These are phyloP conservation scores for Penicillium riverlandense DNA, from an alignment of 495 filamentous ascomycete genomes.

Conservation along the genomic window DNA sequence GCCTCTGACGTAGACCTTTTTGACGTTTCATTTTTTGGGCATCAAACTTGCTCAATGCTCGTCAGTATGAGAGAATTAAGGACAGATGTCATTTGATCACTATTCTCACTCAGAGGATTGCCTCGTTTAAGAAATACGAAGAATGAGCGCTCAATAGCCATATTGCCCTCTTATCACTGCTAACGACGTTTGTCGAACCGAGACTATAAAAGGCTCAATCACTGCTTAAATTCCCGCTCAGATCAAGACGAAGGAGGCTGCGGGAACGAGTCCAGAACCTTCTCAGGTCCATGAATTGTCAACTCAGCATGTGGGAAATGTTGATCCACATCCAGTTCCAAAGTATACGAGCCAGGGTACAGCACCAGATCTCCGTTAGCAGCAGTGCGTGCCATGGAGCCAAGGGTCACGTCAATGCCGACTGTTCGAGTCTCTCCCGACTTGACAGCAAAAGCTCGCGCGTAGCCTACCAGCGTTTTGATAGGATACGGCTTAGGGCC, in stretches of 20 bases:
- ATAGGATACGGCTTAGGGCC: slow-evolving; percentile 51
- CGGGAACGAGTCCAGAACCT: background rate
- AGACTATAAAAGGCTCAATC: too few relatives aligned
- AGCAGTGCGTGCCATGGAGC: slow-evolving; percentile 45
- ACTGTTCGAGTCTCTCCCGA: slow-evolving; percentile 24
- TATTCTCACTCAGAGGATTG: too few relatives aligned
- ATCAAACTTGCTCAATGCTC: too few relatives aligned
- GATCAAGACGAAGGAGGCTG: background rate
- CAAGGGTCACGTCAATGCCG: slow-evolving; percentile 41
- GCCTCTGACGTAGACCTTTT: too few relatives aligned
- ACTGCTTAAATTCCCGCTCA: too few relatives aligned
- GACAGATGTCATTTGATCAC: too few relatives aligned
- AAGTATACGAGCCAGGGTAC: slow-evolving; percentile 49
- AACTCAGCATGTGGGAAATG: background rate
- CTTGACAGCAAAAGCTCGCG: slow-evolving; percentile 34
- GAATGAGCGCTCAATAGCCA: too few relatives aligned
- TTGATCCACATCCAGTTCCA: slow-evolving; percentile 37
- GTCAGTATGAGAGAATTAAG: too few relatives aligned
- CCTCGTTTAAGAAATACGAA: too few relatives aligned
- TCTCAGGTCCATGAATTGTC: background rate
- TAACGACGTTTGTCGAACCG: too few relatives aligned
- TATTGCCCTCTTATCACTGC: too few relatives aligned
- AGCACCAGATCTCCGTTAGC: slow-evolving; percentile 45
- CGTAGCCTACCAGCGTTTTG: slow-evolving; percentile 48
- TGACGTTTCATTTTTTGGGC: too few relatives aligned